phyloP scores from a whole-genome alignment of 768 basidiomycete species.

The Agaricus sinodeliciosus region DNA sequence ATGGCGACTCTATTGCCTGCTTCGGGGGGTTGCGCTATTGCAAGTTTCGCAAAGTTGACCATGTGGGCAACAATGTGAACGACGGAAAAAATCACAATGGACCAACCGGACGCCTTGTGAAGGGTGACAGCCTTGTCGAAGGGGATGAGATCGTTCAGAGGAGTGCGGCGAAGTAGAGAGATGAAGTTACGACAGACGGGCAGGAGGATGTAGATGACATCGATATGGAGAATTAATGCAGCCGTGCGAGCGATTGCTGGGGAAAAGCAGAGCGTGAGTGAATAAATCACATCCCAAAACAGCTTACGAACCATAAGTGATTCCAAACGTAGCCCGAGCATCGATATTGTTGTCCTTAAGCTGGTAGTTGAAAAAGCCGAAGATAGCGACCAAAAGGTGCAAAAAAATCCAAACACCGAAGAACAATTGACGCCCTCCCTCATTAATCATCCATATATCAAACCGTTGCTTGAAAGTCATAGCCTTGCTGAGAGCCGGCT shows the following conservation, averaged over 20 bases:
- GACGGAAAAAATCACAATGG: conserved; percentile 69
- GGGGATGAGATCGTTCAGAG: conserved; percentile 80
- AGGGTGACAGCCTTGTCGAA: conserved; percentile 92
- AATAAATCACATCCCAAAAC: conserved; percentile 26
- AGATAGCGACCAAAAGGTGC: conserved; percentile 67
- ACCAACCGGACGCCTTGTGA: conserved; percentile 89
- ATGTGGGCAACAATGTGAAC: conserved; percentile 84
- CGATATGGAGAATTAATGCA: conserved; percentile 86
- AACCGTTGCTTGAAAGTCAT: conserved; percentile 38
- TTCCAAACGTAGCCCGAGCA: conserved; percentile 66
- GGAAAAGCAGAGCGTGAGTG: conserved; percentile 26
- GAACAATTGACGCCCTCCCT: conserved; percentile 75
- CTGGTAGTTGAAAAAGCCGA: conserved; percentile 74
- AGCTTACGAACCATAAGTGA: conserved; percentile 59
- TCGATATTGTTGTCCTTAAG: conserved; percentile 70
- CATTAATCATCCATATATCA: conserved; percentile 90
- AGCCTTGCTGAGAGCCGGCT: conserved; percentile 26
- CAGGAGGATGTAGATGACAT: conserved; percentile 89
- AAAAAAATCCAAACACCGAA: conserved; percentile 77
- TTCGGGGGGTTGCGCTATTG: conserved; percentile 46
- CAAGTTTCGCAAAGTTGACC: conserved; percentile 74
- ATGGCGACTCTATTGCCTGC: conserved; percentile 51
- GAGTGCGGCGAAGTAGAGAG: conserved; percentile 79
- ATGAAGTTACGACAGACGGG: conserved; percentile 95
- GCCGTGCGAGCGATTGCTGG: conserved; percentile 82